These are phyloP conservation scores for Boletellus sp. DNA, from an alignment of 768 basidiomycete genomes.

Conservation along the genomic window DNA sequence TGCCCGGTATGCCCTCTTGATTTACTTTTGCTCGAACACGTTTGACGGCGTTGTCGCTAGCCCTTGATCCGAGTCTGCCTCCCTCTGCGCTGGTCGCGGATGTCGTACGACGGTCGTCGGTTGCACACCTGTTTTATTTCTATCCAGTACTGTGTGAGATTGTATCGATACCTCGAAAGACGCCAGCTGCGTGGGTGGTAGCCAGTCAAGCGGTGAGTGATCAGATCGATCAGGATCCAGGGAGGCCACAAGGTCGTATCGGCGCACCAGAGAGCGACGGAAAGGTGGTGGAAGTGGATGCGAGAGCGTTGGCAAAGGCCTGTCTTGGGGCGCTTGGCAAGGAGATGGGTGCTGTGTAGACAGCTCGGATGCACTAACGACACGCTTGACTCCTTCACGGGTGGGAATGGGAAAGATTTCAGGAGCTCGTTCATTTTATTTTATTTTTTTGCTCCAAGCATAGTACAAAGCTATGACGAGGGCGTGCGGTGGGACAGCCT, in stretches of 20 bases:
- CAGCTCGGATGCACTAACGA: too few relatives aligned
- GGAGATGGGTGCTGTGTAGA: slow-evolving; percentile 59
- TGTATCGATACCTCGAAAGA: slow-evolving; percentile 62
- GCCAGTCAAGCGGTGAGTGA: slow-evolving; percentile 8
- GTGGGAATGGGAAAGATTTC: too few relatives aligned
- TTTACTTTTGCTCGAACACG: not conserved
- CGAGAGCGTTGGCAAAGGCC: slow-evolving; percentile 58
- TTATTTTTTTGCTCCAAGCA: too few relatives aligned
- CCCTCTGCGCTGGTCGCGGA: slow-evolving; percentile 62
- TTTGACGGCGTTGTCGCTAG: slow-evolving; percentile 11
- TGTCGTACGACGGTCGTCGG: slow-evolving; percentile 67
- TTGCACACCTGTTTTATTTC: slow-evolving; percentile 87
- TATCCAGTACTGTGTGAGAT: slow-evolving; percentile 79
- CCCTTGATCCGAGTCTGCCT: slow-evolving; percentile 42
- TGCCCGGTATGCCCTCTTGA: slow-evolving; percentile 48
- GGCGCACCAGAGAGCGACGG: slow-evolving; percentile 18
- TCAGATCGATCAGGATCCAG: slow-evolving; percentile 14
- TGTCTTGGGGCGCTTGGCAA: slow-evolving; percentile 68
- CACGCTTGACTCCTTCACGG: too few relatives aligned
- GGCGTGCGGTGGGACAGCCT: not conserved
- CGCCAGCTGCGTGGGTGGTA: slow-evolving; percentile 64
- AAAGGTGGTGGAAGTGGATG: slow-evolving; percentile 53
- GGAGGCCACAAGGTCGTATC: slow-evolving; percentile 14
- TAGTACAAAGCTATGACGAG: not conserved
- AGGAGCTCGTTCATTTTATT: too few relatives aligned